Base-by-base conservation (phyloP, 176 grass and related monocot species). In the Aegilops sharonensis region DNA sequence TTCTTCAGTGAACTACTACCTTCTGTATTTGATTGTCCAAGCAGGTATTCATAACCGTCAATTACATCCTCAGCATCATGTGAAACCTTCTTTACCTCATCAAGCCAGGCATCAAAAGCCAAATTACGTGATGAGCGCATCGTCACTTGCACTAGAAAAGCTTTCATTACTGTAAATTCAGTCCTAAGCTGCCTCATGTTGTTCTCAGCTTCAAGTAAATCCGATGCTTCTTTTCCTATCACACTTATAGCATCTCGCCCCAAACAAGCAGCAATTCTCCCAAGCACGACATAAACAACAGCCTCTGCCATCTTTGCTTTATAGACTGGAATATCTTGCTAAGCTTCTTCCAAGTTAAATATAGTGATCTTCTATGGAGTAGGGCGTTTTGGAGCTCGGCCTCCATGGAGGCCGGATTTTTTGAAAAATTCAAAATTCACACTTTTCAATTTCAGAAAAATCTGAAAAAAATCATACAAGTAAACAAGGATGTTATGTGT, bases 161-260 rank as follows among this genome's bases (percentile, higher is more conserved):
- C 40, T n/a, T 86, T 60, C 14, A 87, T 80, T 13, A 80, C 27
- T 3, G 0, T 50, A 21, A 86, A 74, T 15, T 86, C 75, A 20
- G 1, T 56, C 17, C 80, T 2, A 42, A 86, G 23, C 20, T 70
- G 40, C 11, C 2, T 57, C 36, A 86, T 86, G 11, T 13, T 30
- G 29, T 63, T 64, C 40, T 65, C 24, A 18, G 68, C 2, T 40
- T 78, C 23, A 12, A 40, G 63, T 21, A 77, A 64, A 65, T 2
- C 30, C 2, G 43, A 42, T 68, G 25, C 40, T 56, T 80, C 42
- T 71, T 80, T 72, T 18, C 8, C 25, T 62, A 50, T 37, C 21
- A 5, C 13, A 9, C 35, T 39, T 4, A 62, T 0, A 63, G 67
- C 77, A 39, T 62, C 43, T 11, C 18, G 50, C 14, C 50, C 75